These are phyloP conservation scores for Fusarium mundagurra DNA, from an alignment of 2,329 filamentous ascomycete species.

Conservation along the genomic window DNA sequence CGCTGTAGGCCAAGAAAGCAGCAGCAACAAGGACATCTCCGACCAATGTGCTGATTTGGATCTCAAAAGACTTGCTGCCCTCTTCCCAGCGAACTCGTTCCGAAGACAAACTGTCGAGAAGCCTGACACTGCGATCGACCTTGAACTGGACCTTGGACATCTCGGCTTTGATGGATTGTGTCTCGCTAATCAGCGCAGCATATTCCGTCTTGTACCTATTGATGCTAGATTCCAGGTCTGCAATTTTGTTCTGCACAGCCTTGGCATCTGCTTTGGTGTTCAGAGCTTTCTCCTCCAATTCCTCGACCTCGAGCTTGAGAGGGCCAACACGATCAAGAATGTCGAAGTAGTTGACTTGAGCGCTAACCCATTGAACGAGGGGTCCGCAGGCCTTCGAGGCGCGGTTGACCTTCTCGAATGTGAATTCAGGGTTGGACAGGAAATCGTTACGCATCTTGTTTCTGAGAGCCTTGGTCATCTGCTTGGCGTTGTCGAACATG, in stretches of 20 bases:
- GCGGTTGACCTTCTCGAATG: conserved; percentile 93
- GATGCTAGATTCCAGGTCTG: conserved; percentile 87
- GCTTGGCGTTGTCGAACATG: conserved; percentile 92
- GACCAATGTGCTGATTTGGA: conserved; percentile 94
- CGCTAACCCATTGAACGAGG: conserved; percentile 95
- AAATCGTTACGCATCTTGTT: conserved; percentile 93
- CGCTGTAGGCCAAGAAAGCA: conserved; percentile 95
- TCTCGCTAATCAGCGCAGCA: conserved; percentile 94
- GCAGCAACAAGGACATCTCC: conserved; percentile 97
- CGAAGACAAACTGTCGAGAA: conserved; percentile 94
- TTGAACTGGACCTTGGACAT: conserved; percentile 98
- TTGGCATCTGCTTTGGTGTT: conserved; percentile 94
- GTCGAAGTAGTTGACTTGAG: conserved; percentile 97
- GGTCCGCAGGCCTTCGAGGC: conserved; percentile 97
- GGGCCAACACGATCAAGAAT: conserved; percentile 95
- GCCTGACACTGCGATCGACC: conserved; percentile 92
- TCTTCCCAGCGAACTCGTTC: conserved; percentile 95
- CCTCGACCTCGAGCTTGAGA: conserved; percentile 85
- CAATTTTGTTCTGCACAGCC: conserved; percentile 89
- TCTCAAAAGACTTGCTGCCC: conserved; percentile 97
- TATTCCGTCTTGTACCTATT: conserved; percentile 96
- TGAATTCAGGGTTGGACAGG: conserved; percentile 93
- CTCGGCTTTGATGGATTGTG: conserved; percentile 94
- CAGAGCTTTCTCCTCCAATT: conserved; percentile 87
- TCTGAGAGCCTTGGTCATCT: conserved; percentile 87